Conservation (phyloP, 2,329 filamentous ascomycete genomes). For the Plenodomus lindquistii region DNA sequence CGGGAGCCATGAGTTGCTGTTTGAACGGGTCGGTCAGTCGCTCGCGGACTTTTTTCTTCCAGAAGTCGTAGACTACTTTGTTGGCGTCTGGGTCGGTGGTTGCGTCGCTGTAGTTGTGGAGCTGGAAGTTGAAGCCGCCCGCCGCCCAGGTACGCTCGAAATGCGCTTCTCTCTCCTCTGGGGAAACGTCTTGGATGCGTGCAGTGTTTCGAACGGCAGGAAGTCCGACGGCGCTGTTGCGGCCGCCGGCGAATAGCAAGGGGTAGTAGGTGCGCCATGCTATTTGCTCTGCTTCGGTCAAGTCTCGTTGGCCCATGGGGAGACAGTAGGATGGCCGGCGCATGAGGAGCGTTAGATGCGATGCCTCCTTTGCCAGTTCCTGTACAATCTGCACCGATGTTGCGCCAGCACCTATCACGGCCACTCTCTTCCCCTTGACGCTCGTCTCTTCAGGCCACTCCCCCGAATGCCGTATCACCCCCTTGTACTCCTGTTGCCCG, state of each 20-base stretch:
- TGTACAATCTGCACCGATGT: slow-evolving; percentile 36
- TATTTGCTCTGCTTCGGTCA: slow-evolving; percentile 22
- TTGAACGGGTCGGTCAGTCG: slow-evolving; percentile 46
- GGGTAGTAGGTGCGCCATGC: slow-evolving; percentile 23
- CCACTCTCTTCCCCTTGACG: slow-evolving; percentile 27
- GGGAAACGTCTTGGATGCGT: slow-evolving; percentile 16
- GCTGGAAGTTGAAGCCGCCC: slow-evolving; percentile 47
- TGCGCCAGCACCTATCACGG: slow-evolving; percentile 32
- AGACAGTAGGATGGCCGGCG: slow-evolving; percentile 30
- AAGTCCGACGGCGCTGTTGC: slow-evolving; percentile 12
- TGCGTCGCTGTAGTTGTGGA: slow-evolving; percentile 39
- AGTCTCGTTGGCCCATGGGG: slow-evolving; percentile 27
- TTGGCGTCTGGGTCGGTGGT: slow-evolving; percentile 45
- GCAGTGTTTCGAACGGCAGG: slow-evolving; percentile 9
- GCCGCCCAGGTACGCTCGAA: slow-evolving; percentile 31
- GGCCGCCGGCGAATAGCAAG: background rate
- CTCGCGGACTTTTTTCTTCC: slow-evolving; percentile 50
- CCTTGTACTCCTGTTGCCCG: slow-evolving; percentile 19
- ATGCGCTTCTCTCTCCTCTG: slow-evolving; percentile 20
- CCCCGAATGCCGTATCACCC: slow-evolving; percentile 24
- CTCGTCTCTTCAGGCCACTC: slow-evolving; percentile 42
- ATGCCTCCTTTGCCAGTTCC: slow-evolving; percentile 25
- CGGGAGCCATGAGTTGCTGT: slow-evolving; percentile 46
- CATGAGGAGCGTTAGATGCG: slow-evolving; percentile 22
- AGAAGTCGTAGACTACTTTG: slow-evolving; percentile 48